Base-by-base conservation (phyloP, 1,139 yeast species). In the Sporopachydermia cereana region DNA sequence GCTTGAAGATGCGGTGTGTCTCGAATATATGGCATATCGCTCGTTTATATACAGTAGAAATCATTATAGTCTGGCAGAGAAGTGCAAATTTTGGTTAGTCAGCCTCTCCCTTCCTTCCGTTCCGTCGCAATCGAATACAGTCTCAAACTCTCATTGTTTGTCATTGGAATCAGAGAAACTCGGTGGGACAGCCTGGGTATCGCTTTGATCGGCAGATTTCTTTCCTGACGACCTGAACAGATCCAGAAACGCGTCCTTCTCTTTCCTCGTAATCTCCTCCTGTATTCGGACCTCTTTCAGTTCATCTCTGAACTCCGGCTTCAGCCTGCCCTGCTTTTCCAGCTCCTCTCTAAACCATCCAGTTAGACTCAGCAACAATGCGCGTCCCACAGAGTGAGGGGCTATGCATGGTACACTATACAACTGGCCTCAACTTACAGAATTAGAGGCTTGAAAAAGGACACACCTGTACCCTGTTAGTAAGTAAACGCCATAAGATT, bases 391-490 rank as follows among this genome's bases (percentile, higher is more conserved):
- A 49, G 7, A 7, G 29, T 7, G 14, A 25, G 7, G 14, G 51
- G 56, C 53, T 54, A 48, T 45, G 43, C 54, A 44, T 39, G 24
- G 12, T 23, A 27, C 3, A 5, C 41, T 9, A 27, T 16, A 34
- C 24, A 16, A 23, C 31, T 24, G 21, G 20, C 22, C 3, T n/a
- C 25, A 43, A 74, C 81, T 55, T 68, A 76, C 81, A 83, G 70
- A 3, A 83, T 71, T 27, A 83, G 60, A 1, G 94, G 93, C 53
- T 79, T 80, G 70, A 85, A 83, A 62, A 83, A 83, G 56, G 72
- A 75, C 47, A 77, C 64, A 1, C 91, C 83, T 61, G 27, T 2
- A n/a, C n/a, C n/a, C n/a, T n/a, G n/a, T n/a, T n/a, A n/a, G n/a
- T n/a, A n/a, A n/a, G n/a, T n/a, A n/a, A n/a, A n/a, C n/a, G n/a